These are phyloP conservation scores for Lactarius quietus DNA, from an alignment of 768 basidiomycete genomes.

Conservation along the genomic window DNA sequence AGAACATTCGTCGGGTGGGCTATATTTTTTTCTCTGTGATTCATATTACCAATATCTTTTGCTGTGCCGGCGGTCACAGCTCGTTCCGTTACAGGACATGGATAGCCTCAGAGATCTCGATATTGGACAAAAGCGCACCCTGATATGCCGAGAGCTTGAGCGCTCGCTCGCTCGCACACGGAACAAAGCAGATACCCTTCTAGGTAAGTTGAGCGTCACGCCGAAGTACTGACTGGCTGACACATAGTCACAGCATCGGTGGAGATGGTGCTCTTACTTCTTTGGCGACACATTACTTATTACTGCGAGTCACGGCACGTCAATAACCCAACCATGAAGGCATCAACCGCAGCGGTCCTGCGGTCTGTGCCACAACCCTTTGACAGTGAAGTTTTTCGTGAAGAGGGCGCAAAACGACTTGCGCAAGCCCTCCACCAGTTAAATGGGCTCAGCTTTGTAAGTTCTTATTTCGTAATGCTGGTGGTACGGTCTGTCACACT, in stretches of 20 bases:
- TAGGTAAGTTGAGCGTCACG: constrained; percentile 44
- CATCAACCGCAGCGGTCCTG: constrained; percentile 45
- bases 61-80: constrained; percentile 31
- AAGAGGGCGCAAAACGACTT: constrained; percentile 54
- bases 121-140: constrained; percentile 59
- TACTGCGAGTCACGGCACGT: constrained; percentile 46
- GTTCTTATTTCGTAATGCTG: constrained; percentile 25
- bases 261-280: constrained; percentile 75
- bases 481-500: constrained; percentile 25
- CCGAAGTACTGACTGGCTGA: not conserved
- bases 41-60: not conserved
- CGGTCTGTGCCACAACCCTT: constrained; percentile 50
- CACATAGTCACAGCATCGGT: constrained; percentile 46
- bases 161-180: constrained; percentile 40
- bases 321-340: constrained; percentile 41
- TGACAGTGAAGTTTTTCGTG: constrained; percentile 55
- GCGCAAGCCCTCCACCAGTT: constrained; percentile 53
- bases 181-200: constrained; percentile 48
- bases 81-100: constrained; percentile 49
- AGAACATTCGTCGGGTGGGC: constrained; percentile 69
- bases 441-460: constrained; percentile 48
- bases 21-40: not conserved
- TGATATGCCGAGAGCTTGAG: constrained; percentile 62
- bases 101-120: constrained; percentile 64
- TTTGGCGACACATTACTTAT: constrained; percentile 76